phyloP scores from a whole-genome alignment of 306 rosid genomes.

The Nissolia schottii region DNA sequence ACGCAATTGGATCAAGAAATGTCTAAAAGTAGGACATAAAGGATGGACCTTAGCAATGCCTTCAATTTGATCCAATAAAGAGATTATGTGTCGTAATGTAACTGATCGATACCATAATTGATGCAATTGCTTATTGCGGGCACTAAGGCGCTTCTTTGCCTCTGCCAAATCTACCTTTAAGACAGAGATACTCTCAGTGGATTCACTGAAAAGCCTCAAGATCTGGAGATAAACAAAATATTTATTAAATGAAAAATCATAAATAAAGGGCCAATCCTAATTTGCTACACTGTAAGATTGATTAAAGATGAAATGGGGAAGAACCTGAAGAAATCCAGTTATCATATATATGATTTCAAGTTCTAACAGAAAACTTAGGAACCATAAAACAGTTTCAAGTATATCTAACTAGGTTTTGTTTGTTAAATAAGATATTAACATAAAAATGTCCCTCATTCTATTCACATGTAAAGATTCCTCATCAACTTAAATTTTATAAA shows the following conservation, averaged over 20 bases:
- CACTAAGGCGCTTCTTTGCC: conserved; percentile 82
- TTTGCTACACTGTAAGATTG: neutral
- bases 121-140: conserved; percentile 94
- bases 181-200: conserved; percentile 71
- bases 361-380: neutral
- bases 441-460: neutral
- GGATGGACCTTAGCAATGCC: conserved; percentile 85
- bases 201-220: conserved; percentile 92
- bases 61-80: conserved; percentile 98
- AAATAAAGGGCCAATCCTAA: conserved; percentile 2
- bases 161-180: conserved; percentile 89
- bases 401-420: conserved; percentile 5
- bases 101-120: conserved; percentile 99
- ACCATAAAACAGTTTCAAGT: neutral
- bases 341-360: neutral
- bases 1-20: conserved; percentile 25
- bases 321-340: conserved; percentile 14
- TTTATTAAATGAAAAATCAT: conserved; percentile 3
- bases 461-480: neutral
- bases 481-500: conserved; percentile 25
- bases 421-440: conserved; percentile 14
- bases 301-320: neutral
- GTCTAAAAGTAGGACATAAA: conserved; percentile 9
- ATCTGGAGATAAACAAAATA: conserved; percentile 55
- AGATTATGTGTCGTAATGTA: conserved; percentile 90